Evolutionary conservation across 2,329 filamentous ascomycete genomes (phyloP).

Genomic region (Paecilomyces sp.): DNA sequence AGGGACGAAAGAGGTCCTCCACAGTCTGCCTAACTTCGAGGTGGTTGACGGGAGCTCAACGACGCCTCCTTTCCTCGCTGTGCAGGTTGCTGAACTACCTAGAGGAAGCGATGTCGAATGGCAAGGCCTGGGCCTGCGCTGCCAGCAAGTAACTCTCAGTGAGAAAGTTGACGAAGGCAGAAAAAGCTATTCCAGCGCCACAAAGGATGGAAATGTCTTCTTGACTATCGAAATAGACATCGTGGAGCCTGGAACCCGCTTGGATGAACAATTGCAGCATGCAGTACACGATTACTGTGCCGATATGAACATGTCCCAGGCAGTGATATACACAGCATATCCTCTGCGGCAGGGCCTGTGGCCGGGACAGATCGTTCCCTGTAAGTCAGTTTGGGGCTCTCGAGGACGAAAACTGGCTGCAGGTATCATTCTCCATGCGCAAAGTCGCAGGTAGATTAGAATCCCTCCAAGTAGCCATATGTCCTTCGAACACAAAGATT

Average conservation of each 20-base stretch:
- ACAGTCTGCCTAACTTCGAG: conserved; percentile 19
- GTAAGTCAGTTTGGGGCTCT: conserved; percentile 33
- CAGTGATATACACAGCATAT: conserved; percentile 29
- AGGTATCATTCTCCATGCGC: conserved; percentile 26
- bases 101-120: conserved; percentile 72
- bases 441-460: background rate
- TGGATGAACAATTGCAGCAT: conserved; percentile 17
- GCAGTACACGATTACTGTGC: conserved; percentile 13
- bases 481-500: background rate
- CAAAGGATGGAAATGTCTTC: conserved; percentile 18
- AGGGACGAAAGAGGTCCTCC: conserved; percentile 15
- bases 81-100: conserved; percentile 70
- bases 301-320: conserved; percentile 14
- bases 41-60: conserved; percentile 14
- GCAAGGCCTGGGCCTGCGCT: conserved; percentile 60
- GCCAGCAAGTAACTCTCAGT: conserved; percentile 18
- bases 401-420: conserved; percentile 26
- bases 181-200: conserved; percentile 14
- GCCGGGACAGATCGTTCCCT: conserved; percentile 34
- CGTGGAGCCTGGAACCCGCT: conserved; percentile 7
- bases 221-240: conserved; percentile 23
- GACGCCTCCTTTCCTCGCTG: conserved; percentile 64
- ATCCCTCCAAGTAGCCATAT: background rate
- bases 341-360: conserved; percentile 14
- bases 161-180: conserved; percentile 9